Conservation (phyloP, 805 yeast species). For the Candida anglica region DNA sequence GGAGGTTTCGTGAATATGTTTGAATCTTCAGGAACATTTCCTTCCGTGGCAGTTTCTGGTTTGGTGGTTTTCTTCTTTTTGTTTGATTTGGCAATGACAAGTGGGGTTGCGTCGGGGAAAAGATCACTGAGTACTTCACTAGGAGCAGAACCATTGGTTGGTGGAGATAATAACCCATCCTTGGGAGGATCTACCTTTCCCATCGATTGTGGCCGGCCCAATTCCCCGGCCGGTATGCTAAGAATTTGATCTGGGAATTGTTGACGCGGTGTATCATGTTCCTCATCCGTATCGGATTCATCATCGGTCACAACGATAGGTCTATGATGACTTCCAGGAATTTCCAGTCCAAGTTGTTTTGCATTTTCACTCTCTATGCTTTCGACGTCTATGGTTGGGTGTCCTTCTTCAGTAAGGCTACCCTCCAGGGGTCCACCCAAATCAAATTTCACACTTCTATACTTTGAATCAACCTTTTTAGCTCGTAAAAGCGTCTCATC, state of each 20-base stretch:
- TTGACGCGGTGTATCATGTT: neutral
- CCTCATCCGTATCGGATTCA: conserved; percentile 1
- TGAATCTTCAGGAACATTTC: neutral
- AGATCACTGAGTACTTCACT: conserved; percentile 43
- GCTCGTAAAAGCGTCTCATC: neutral
- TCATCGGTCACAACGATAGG: conserved; percentile 1
- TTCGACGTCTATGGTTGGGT: too few species aligned
- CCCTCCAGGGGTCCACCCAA: too few species aligned
- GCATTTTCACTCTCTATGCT: conserved; percentile 14
- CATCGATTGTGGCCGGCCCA: neutral
- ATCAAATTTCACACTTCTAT: conserved; percentile 39
- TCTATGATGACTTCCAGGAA: neutral
- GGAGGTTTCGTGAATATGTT: neutral
- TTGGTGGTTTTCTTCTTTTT: neutral
- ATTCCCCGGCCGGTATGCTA: conserved; percentile 3
- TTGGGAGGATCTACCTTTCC: too few species aligned
- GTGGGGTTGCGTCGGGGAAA: conserved; percentile 30
- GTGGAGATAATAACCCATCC: too few species aligned
- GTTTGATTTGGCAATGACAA: conserved; percentile 11
- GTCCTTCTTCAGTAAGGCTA: too few species aligned
- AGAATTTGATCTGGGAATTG: conserved; percentile 3
- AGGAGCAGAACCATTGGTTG: conserved; percentile 26
- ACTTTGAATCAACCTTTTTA: conserved; percentile 5
- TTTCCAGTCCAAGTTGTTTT: conserved; percentile 3
- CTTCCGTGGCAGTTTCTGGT: neutral